phyloP scores from a whole-genome alignment of 441 rosid species.

The Capsella rubella region DNA sequence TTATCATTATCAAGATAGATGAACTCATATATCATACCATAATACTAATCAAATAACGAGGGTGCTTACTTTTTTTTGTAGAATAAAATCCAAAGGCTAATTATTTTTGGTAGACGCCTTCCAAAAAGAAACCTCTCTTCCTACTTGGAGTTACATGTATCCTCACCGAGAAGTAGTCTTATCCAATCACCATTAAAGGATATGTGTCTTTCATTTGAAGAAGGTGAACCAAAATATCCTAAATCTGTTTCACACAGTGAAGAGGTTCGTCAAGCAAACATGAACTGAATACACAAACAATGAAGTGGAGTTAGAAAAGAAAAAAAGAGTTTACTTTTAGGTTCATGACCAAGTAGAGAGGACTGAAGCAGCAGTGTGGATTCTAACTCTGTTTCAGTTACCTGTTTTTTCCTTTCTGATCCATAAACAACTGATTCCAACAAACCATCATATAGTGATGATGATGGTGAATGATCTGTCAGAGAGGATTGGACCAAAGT shows the following conservation, averaged over 20 bases:
- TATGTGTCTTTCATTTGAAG: constrained; percentile 18
- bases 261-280: constrained; percentile 38
- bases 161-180: constrained; percentile 48
- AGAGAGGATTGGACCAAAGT: constrained; percentile 28
- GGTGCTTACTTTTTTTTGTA: too few species aligned
- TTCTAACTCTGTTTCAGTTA: constrained; percentile 60
- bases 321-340: neutral
- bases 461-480: neutral
- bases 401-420: constrained; percentile 66
- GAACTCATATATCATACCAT: too few species aligned
- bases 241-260: constrained; percentile 22
- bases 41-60: too few species aligned
- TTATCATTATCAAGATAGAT: too few species aligned
- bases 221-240: constrained; percentile 15
- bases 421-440: constrained; percentile 83
- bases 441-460: constrained; percentile 72
- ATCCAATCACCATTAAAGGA: constrained; percentile 45
- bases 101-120: too few species aligned
- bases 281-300: constrained; percentile 25
- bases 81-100: too few species aligned
- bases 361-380: constrained; percentile 75
- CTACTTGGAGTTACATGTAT: constrained; percentile 29
- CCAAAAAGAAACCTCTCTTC: constrained; percentile 1
- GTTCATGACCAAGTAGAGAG: constrained; percentile 55
- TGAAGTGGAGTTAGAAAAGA: constrained; percentile 6